phyloP scores from a whole-genome alignment of 2,329 filamentous ascomycete species.

The Cladosporium austrohemisphaericum region DNA sequence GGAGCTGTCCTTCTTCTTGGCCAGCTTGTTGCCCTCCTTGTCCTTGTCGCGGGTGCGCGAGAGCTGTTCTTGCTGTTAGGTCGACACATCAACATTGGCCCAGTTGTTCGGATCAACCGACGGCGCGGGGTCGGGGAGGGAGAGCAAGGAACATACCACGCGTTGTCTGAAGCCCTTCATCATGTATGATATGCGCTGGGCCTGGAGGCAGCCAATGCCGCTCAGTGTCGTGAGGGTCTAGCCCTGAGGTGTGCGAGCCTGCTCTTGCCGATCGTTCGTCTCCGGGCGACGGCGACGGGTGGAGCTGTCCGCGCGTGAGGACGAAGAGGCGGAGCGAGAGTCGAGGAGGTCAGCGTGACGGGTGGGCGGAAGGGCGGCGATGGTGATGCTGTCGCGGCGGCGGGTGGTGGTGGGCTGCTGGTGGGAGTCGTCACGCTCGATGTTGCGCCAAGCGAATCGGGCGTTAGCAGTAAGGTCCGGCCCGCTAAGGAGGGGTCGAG shows the following conservation, averaged over 20 bases:
- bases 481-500: conserved; percentile 5
- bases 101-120: conserved; percentile 19
- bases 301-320: conserved; percentile 4
- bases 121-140: not conserved
- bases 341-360: not conserved
- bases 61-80: conserved; percentile 69
- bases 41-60: conserved; percentile 74
- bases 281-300: conserved; percentile 3
- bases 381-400: conserved; percentile 1
- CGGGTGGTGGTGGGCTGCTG: conserved; percentile 7
- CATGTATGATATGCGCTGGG: conserved; percentile 26
- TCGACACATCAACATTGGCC: conserved; percentile 24
- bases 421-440: conserved; percentile 10
- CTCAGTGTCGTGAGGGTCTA: conserved; percentile 25
- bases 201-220: conserved; percentile 28
- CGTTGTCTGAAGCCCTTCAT: conserved; percentile 98
- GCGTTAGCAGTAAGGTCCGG: conserved; percentile 5
- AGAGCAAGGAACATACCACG: conserved; percentile 66
- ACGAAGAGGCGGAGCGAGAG: not conserved
- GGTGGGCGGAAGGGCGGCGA: not conserved
- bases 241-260: conserved; percentile 21
- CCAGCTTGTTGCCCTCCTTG: conserved; percentile 62
- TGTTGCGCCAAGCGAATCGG: conserved; percentile 11
- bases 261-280: conserved; percentile 12
- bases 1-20: conserved; percentile 55